phyloP scores from a whole-genome alignment of 2,329 filamentous ascomycete genomes.

The Verticillium albo-atrum region DNA sequence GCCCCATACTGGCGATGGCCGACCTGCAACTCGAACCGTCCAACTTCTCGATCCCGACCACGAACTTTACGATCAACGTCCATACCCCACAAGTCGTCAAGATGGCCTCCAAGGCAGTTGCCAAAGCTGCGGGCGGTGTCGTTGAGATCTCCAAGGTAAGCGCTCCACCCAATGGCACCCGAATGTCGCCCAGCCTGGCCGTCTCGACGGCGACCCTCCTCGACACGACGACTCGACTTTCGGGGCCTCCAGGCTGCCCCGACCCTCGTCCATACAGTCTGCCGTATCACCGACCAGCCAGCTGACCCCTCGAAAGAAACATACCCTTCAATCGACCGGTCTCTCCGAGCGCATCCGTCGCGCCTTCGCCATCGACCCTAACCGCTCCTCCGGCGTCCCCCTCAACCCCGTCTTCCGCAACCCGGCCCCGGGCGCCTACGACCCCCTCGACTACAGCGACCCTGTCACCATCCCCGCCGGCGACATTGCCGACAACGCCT shows the following conservation, averaged over 20 bases:
- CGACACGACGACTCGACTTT: not conserved
- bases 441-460: conserved; percentile 72
- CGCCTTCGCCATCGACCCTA: conserved; percentile 73
- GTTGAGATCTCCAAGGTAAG: conserved; percentile 56
- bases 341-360: conserved; percentile 83
- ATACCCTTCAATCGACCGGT: conserved; percentile 85
- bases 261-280: not conserved
- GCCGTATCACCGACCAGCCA: not conserved
- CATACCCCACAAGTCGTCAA: conserved; percentile 24
- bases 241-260: not conserved
- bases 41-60: not conserved
- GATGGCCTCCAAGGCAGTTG: conserved; percentile 59
- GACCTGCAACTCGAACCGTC: not conserved
- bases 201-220: not conserved
- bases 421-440: conserved; percentile 70
- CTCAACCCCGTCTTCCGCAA: conserved; percentile 90
- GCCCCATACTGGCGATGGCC: not conserved
- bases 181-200: not conserved
- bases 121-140: conserved; percentile 50
- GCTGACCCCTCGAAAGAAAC: conserved; percentile 63
- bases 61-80: conserved; percentile 11
- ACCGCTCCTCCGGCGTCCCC: conserved; percentile 86
- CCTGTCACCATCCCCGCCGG: conserved; percentile 79
- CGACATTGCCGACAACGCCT: conserved; percentile 86
- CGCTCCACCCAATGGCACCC: conserved; percentile 13